Evolutionary conservation across 225 moss, liverwort and hornwort genomes (phyloP).

Genomic region (Pseudisothecium myosuroides): DNA sequence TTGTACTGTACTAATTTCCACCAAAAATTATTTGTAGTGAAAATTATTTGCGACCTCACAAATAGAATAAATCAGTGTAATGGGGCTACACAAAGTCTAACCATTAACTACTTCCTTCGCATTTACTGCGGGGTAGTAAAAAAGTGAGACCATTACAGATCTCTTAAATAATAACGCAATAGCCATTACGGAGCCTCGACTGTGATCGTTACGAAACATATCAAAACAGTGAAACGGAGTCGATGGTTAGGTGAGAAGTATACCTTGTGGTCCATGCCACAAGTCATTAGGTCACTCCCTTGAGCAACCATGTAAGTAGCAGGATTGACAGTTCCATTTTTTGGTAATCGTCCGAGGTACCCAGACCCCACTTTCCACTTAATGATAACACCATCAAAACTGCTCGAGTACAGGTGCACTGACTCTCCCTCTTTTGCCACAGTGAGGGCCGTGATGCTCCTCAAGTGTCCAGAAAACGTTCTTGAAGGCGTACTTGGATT

Average conservation of each 20-base stretch:
- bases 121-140: neutral
- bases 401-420: constrained; percentile 63
- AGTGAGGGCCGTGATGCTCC: constrained; percentile 80
- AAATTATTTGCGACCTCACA: neutral
- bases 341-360: constrained; percentile 59
- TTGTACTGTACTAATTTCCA: neutral
- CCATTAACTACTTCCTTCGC: neutral
- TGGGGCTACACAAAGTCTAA: neutral
- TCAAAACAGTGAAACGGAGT: neutral
- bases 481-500: constrained; percentile 26
- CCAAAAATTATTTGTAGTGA: neutral
- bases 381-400: constrained; percentile 71
- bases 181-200: neutral
- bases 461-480: constrained; percentile 75
- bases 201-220: neutral
- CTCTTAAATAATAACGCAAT: neutral
- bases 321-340: constrained; percentile 40
- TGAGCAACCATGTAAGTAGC: constrained; percentile 42
- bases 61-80: neutral
- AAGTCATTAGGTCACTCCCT: constrained; percentile 42
- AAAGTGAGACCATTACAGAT: neutral
- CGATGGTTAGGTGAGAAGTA: neutral
- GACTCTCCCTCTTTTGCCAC: constrained; percentile 29
- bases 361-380: constrained; percentile 72
- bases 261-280: constrained; percentile 79